Conservation (phyloP, 352 stramenopile genomes). For the Pythium oligandrum region DNA sequence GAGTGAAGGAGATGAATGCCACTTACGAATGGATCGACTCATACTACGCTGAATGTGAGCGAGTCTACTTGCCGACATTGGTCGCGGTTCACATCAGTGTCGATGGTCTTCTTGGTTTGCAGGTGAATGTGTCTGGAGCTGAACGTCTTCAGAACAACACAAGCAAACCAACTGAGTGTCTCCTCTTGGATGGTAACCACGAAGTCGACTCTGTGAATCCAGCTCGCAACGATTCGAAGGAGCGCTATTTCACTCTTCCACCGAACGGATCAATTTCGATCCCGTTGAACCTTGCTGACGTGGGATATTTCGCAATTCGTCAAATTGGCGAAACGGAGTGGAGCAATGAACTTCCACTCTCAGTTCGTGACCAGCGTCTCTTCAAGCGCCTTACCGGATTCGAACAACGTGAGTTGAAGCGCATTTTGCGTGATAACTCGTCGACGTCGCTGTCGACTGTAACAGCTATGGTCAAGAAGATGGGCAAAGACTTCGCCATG, state of each 20-base stretch:
- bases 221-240: slow-evolving; percentile 30
- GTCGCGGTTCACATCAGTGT: slow-evolving; percentile 64
- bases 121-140: slow-evolving; percentile 71
- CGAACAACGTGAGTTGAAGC: slow-evolving; percentile 64
- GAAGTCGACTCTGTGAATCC: slow-evolving; percentile 55
- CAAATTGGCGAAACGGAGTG: slow-evolving; percentile 82
- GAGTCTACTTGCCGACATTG: slow-evolving; percentile 64
- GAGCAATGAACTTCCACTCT: slow-evolving; percentile 73
- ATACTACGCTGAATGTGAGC: slow-evolving; percentile 66
- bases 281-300: slow-evolving; percentile 68
- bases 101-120: slow-evolving; percentile 69
- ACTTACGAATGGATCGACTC: slow-evolving; percentile 85
- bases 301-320: slow-evolving; percentile 72
- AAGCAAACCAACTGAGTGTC: slow-evolving; percentile 60
- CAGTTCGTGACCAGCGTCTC: slow-evolving; percentile 64
- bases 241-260: slow-evolving; percentile 55
- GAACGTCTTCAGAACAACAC: slow-evolving; percentile 79
- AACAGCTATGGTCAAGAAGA: slow-evolving; percentile 50
- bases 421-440: slow-evolving; percentile 42
- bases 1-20: slow-evolving; percentile 61
- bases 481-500: slow-evolving; percentile 55
- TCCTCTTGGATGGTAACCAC: slow-evolving; percentile 56
- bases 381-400: slow-evolving; percentile 72
- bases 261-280: slow-evolving; percentile 56
- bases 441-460: slow-evolving; percentile 30